Evolutionary conservation across 306 rosid species (phyloP).

Genomic region (Quercus dentata): DNA sequence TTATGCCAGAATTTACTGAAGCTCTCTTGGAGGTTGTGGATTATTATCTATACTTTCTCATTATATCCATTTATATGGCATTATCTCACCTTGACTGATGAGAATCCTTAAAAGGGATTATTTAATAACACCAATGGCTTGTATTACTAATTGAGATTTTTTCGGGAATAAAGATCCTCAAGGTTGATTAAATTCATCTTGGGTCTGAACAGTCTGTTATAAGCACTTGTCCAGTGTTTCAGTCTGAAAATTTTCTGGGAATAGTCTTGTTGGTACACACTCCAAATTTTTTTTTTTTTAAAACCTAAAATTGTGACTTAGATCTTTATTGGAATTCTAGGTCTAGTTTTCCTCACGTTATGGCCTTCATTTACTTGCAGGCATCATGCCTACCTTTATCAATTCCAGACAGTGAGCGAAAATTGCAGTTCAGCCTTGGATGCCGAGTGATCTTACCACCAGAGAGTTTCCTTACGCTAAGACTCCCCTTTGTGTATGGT

Average conservation of each 20-base stretch:
- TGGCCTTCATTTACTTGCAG: conserved; percentile 40
- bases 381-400: conserved; percentile 66
- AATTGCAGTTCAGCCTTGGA: conserved; percentile 78
- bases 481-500: conserved; percentile 85
- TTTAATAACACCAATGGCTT: neutral
- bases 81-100: neutral
- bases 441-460: conserved; percentile 78
- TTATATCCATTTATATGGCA: neutral
- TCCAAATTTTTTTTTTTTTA: neutral
- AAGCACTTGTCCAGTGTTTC: neutral
- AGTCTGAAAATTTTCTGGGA: neutral
- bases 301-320: neutral
- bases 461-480: conserved; percentile 82
- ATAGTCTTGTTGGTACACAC: neutral
- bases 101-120: neutral
- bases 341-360: neutral
- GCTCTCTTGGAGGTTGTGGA: neutral
- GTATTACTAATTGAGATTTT: neutral
- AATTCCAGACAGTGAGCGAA: conserved; percentile 57
- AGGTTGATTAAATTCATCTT: neutral
- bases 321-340: neutral
- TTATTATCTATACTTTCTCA: neutral
- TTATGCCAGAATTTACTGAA: neutral
- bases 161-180: neutral
- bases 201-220: neutral